phyloP scores from a whole-genome alignment of 208 protist genomes.

The Crithidia fasciculata region DNA sequence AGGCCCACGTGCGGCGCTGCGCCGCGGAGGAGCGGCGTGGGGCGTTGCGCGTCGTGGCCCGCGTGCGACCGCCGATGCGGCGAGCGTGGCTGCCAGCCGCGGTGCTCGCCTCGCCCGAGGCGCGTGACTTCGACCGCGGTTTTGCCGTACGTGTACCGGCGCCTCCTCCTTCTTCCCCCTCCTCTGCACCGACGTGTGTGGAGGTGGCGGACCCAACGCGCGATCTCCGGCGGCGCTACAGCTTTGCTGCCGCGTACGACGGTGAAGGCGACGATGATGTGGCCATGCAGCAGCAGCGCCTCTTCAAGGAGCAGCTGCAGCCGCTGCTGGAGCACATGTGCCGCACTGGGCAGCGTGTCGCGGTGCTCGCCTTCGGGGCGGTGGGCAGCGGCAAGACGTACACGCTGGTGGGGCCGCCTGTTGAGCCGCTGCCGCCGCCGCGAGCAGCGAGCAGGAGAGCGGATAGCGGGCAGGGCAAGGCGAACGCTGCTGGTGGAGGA shows the following conservation, averaged over 20 bases:
- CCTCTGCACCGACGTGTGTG: slow-evolving; percentile 5
- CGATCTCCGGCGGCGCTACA: slow-evolving; percentile 19
- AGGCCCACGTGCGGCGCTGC: slow-evolving; percentile 37
- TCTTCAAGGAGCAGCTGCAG: slow-evolving; percentile 40
- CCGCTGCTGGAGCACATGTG: slow-evolving; percentile 49
- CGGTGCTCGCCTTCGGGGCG: slow-evolving; percentile 67
- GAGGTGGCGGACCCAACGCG: slow-evolving; percentile 28
- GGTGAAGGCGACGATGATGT: neutral
- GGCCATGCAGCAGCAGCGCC: slow-evolving; percentile 18
- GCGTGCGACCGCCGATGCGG: slow-evolving; percentile 22
- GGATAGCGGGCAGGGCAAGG: neutral
- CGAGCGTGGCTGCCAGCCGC: slow-evolving; percentile 27
- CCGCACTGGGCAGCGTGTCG: slow-evolving; percentile 38
- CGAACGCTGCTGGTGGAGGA: neutral
- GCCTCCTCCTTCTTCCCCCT: neutral
- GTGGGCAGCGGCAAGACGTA: slow-evolving; percentile 78
- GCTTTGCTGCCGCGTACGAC: slow-evolving; percentile 25
- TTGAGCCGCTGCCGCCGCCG: slow-evolving; percentile 10
- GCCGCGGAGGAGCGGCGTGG: slow-evolving; percentile 26
- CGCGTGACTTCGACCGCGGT: slow-evolving; percentile 13
- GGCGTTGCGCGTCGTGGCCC: slow-evolving; percentile 34
- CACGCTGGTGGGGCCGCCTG: slow-evolving; percentile 57
- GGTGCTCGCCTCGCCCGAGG: slow-evolving; percentile 12
- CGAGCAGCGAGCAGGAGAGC: neutral
- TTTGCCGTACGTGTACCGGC: slow-evolving; percentile 20